phyloP scores from a whole-genome alignment of 148 eudicot genomes.

The Pharnaceum exiguum region DNA sequence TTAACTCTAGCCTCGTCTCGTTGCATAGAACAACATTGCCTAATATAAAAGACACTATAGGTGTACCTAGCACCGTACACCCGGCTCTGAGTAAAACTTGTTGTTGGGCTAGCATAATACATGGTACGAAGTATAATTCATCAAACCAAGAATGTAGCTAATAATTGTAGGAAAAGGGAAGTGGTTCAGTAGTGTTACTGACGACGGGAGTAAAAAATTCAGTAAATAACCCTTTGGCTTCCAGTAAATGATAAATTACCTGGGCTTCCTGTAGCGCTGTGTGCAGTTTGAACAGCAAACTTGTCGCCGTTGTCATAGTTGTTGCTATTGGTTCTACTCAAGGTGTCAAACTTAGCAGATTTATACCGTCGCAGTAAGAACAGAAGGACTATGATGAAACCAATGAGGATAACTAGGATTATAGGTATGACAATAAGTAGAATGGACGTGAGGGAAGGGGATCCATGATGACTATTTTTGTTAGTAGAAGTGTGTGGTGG shows the following conservation, averaged over 20 bases:
- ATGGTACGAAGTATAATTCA: too few species aligned
- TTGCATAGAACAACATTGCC: too few species aligned
- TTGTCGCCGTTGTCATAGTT: constrained; percentile 23
- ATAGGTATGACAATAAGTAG: constrained; percentile 55
- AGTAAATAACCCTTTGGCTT: not conserved
- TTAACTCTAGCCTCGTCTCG: too few species aligned
- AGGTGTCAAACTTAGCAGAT: constrained; percentile 17
- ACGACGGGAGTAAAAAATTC: not conserved
- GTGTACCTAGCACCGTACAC: too few species aligned
- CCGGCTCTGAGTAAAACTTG: too few species aligned
- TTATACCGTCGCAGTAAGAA: constrained; percentile 54
- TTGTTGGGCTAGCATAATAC: too few species aligned
- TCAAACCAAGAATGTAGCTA: too few species aligned
- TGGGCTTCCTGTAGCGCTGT: constrained; percentile 30
- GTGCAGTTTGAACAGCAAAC: constrained; percentile 23
- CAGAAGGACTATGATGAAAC: constrained; percentile 35
- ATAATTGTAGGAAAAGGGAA: too few species aligned
- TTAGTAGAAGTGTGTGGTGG: not conserved
- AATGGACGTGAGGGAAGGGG: constrained; percentile 27
- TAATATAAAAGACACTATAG: too few species aligned
- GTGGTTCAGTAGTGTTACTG: too few species aligned
- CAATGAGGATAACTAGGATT: constrained; percentile 48
- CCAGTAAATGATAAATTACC: constrained; percentile 15
- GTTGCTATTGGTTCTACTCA: constrained; percentile 18
- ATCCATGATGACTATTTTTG: not conserved